phyloP scores from a whole-genome alignment of 345 rosid genomes.

The Lumnitzera littorea region DNA sequence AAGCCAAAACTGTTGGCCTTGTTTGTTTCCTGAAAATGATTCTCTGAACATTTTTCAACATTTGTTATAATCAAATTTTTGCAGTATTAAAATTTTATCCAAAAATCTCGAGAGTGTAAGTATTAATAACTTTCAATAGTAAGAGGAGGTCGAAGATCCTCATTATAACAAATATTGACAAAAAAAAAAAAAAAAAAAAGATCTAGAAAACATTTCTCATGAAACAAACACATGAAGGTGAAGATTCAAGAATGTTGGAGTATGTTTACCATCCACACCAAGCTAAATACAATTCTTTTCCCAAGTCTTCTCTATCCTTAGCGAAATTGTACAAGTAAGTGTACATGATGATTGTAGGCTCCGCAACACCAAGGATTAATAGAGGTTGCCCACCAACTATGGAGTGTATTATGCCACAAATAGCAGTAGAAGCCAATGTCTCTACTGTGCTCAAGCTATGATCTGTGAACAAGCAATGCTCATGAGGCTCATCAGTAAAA shows the following conservation, averaged over 20 bases:
- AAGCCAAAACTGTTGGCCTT: background rate
- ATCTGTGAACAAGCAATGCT: conserved; percentile 26
- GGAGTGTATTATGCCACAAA: conserved; percentile 80
- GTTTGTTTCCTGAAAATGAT: no score
- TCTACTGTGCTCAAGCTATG: conserved; percentile 72
- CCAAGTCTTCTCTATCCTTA: conserved; percentile 48
- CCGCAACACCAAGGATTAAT: conserved; percentile 77
- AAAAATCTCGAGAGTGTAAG: no score
- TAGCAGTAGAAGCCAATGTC: conserved; percentile 66
- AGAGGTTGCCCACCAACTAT: conserved; percentile 79
- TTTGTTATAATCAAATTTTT: no score
- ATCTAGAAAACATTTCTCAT: background rate
- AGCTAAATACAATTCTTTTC: conserved; percentile 61
- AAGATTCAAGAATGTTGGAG: background rate
- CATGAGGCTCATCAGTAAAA: background rate
- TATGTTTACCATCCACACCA: conserved; percentile 72
- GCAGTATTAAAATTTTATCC: no score
- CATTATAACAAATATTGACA: no score
- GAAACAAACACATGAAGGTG: background rate
- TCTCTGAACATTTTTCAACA: no score
- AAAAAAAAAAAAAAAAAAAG: no score
- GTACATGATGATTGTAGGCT: conserved; percentile 84
- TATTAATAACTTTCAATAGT: no score
- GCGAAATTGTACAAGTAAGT: conserved; percentile 67
- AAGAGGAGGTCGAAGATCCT: no score